phyloP scores from a whole-genome alignment of 768 basidiomycete species.

The Termitomyces titanicus region DNA sequence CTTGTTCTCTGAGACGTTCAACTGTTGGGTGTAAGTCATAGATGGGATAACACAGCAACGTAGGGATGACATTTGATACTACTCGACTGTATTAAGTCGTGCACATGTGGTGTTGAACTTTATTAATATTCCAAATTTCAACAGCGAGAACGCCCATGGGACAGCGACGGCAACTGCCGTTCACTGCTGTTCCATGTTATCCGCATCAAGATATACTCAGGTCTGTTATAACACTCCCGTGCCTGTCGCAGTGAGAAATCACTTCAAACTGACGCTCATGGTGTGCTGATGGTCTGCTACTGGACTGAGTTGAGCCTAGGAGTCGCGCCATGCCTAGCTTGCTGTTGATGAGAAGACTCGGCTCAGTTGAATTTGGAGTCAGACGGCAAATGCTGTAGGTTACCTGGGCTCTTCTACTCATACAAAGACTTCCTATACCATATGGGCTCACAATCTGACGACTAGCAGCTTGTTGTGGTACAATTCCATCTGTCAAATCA shows the following conservation, averaged over 20 bases:
- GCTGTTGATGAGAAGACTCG: neutral
- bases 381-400: neutral
- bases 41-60: neutral
- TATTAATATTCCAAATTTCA: no score
- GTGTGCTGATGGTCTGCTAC: neutral
- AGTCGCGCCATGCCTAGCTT: neutral
- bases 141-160: no score
- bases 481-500: neutral
- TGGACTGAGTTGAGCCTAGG: no score
- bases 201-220: neutral
- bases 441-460: neutral
- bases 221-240: neutral
- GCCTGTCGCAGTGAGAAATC: neutral
- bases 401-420: no score
- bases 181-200: neutral
- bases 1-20: neutral
- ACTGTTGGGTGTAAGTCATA: neutral
- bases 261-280: neutral
- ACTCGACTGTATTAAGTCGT: no score
- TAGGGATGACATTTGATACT: no score
- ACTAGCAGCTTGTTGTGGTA: neutral
- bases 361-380: neutral
- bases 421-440: neutral
- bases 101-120: no score
- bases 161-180: neutral